Base-by-base conservation (phyloP, 2,329 filamentous ascomycete genomes). In the Monosporascus sp. region DNA sequence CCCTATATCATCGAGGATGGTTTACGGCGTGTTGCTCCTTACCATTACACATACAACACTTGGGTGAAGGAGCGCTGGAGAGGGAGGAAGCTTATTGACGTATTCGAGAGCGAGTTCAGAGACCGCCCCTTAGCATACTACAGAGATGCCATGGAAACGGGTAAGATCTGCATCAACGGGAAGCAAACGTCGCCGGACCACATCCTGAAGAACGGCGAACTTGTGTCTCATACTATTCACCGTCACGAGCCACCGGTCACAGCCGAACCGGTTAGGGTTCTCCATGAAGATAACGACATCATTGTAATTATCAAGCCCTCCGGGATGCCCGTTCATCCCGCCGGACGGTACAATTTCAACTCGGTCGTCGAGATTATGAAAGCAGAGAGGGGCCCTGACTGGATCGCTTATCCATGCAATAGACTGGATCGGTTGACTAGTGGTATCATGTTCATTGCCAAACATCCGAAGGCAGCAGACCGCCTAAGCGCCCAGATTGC, bases 291-390 rank as follows among this genome's bases (percentile, higher is more conserved):
- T 62, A 83, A 95, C 46, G 88, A 92, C 60, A 87, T 99, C 77
- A 88, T 99, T 54, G 92, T 97, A 57, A 96, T 99, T 69, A 91
- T 97, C 74, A 99, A 99, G 71, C 94, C 94, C 0, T 88, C 93
- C 0, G 94, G 94, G 7, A 86, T 99, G 41, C 94, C 94, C 0
- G 94, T 99, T 0, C 94, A 99, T 70, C 90, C 94, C 6, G 93
- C 94, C 1, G 94, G 94, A 6, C 85, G 94, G 48, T 99, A 99
- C 76, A 91, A 93, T 70, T 96, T 88, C 77, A 99, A 99, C 73
- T 93, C 90, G 1, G 82, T 99, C 46, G 81, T 96, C 39, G 92
- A 97, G 75, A 96, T 99, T 60, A 87, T 99, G 82, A 86, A 89
- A 61, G 83, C 89, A 2, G 88, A 96, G 66, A 76, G 83, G 38